Percentiles rank a stretch among this genome's conserved stretches.
Evolutionary conservation across 2,329 filamentous ascomycete genomes (phyloP).

Genomic region (Myriosclerotinia scirpicola): DNA sequence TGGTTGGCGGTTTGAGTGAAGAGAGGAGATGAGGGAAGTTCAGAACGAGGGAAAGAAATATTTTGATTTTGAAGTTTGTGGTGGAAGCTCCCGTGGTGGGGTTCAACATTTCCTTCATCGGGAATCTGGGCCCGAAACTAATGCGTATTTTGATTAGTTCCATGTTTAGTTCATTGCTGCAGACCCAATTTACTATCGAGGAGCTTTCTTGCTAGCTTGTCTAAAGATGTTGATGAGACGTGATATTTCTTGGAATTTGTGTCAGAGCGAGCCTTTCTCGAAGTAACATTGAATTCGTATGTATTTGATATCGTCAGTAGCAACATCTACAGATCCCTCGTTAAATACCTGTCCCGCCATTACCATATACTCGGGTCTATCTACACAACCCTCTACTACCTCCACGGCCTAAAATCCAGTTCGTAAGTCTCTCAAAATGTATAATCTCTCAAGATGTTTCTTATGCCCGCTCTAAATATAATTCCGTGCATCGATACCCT

Average conservation of each 20-base stretch:
- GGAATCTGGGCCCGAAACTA: constrained; percentile 14
- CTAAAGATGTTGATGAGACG: neutral
- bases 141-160: constrained; percentile 19
- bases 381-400: neutral
- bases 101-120: constrained; percentile 17
- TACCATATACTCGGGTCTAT: constrained; percentile 12
- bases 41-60: constrained; percentile 1
- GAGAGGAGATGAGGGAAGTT: neutral
- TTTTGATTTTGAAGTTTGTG: constrained; percentile 5
- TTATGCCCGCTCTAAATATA: neutral
- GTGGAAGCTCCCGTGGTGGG: constrained; percentile 16
- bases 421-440: neutral
- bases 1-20: neutral
- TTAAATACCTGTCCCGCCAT: neutral
- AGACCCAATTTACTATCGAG: constrained; percentile 13
- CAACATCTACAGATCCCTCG: neutral
- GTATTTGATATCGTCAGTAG: neutral
- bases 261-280: neutral
- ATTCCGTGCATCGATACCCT: constrained; percentile 2
- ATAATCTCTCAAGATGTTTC: neutral
- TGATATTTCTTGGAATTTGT: neutral
- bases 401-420: neutral
- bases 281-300: neutral
- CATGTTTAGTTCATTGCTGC: neutral
- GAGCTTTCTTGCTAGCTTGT: constrained; percentile 1